These are phyloP conservation scores for Neofusicoccum umdonicola DNA, from an alignment of 2,329 filamentous ascomycete species.

Conservation along the genomic window DNA sequence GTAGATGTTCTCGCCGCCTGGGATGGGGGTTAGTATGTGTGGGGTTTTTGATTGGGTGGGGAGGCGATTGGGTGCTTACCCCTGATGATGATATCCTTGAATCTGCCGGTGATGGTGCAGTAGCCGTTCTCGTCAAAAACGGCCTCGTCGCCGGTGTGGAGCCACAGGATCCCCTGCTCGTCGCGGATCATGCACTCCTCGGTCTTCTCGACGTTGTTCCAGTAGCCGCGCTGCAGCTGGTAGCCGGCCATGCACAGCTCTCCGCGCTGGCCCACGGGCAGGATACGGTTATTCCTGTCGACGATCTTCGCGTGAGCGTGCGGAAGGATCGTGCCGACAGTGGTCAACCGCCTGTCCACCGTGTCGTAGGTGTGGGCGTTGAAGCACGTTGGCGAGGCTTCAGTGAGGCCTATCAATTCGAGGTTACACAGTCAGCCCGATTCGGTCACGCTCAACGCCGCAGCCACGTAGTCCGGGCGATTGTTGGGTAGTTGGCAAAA, in stretches of 20 bases:
- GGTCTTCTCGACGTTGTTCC: slow-evolving; percentile 71
- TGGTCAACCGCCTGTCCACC: slow-evolving; percentile 64
- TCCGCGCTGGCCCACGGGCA: slow-evolving; percentile 66
- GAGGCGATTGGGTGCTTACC: slow-evolving; percentile 39
- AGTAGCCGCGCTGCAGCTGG: slow-evolving; percentile 65
- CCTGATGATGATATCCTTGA: slow-evolving; percentile 78
- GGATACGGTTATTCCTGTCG: slow-evolving; percentile 61
- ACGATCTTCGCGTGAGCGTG: slow-evolving; percentile 75
- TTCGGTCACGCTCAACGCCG: not conserved
- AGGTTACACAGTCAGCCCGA: not conserved
- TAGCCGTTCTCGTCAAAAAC: slow-evolving; percentile 50
- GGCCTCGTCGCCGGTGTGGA: slow-evolving; percentile 41
- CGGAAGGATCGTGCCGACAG: slow-evolving; percentile 73
- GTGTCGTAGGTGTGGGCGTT: slow-evolving; percentile 74
- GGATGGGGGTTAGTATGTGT: not conserved
- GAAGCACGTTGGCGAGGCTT: slow-evolving; percentile 77
- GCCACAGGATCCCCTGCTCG: slow-evolving; percentile 50
- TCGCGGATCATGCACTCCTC: slow-evolving; percentile 69
- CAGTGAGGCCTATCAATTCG: slow-evolving; percentile 59
- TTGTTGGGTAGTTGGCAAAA: not conserved
- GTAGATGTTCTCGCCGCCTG: slow-evolving; percentile 48
- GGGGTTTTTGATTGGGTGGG: slow-evolving; percentile 24
- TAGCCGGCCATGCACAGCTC: slow-evolving; percentile 79
- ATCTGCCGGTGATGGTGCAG: slow-evolving; percentile 69
- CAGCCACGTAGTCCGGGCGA: not conserved